These are phyloP conservation scores for Flaveria sonorensis DNA, from an alignment of 129 eudicot genomes.

Conservation along the genomic window DNA sequence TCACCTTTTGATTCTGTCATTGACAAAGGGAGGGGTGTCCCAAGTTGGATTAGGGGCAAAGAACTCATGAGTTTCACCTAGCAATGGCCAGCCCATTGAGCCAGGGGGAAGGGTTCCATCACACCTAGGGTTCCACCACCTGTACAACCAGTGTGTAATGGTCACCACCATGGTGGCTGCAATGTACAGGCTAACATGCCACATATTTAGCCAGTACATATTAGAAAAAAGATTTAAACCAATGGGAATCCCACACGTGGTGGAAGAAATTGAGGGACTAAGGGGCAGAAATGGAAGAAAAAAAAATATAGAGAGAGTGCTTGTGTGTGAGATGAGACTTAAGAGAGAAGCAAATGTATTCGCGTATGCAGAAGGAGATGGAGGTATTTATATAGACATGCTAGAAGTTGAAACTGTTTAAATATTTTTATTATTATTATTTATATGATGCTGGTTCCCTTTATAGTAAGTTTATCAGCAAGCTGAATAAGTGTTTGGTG, in stretches of 20 bases:
- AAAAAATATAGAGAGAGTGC: too few relatives aligned
- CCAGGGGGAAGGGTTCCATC: constrained; percentile 90
- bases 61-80: constrained; percentile 76
- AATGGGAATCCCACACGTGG: background rate
- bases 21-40: constrained; percentile 76
- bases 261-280: background rate
- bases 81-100: constrained; percentile 92
- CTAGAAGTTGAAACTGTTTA: constrained; percentile 42
- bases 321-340: constrained; percentile 27
- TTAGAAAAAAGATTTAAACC: background rate
- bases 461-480: constrained; percentile 59
- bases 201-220: constrained; percentile 39
- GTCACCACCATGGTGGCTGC: constrained; percentile 33
- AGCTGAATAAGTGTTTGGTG: constrained; percentile 59
- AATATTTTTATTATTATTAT: constrained; percentile 15
- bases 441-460: constrained; percentile 25
- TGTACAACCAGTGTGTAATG: constrained; percentile 66
- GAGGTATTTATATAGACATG: constrained; percentile 64
- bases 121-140: constrained; percentile 83
- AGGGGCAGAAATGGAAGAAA: too few relatives aligned
- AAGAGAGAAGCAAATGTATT: constrained; percentile 48
- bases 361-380: constrained; percentile 41
- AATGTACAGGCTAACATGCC: constrained; percentile 42
- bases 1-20: constrained; percentile 87
- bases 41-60: constrained; percentile 61